phyloP scores from a whole-genome alignment of 139 green algal species.

The Chlorella vulgaris region DNA sequence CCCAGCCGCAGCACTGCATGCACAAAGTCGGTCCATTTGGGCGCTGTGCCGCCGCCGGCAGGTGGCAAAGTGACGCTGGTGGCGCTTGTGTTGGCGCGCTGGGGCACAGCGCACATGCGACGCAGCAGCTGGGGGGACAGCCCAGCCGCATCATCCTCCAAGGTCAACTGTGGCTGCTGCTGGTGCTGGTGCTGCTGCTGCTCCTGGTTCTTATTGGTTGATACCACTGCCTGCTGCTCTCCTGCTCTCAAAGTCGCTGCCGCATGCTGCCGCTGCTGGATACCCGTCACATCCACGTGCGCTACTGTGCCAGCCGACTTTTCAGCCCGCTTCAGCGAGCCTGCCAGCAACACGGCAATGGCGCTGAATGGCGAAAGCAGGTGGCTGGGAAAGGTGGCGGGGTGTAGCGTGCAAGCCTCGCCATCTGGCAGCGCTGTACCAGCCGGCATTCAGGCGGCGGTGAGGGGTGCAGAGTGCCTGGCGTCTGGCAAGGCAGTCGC shows the following conservation, averaged over 20 bases:
- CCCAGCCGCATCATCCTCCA: slow-evolving; percentile 7
- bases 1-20: slow-evolving; percentile 18
- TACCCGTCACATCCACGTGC: not conserved
- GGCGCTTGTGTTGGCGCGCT: not conserved
- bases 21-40: slow-evolving; percentile 5
- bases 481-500: too few relatives aligned
- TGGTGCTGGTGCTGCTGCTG: not conserved
- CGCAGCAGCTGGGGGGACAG: slow-evolving; percentile 9
- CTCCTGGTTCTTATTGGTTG: not conserved
- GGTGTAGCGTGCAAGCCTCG: too few relatives aligned
- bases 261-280: not conserved
- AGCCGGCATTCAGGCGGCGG: not conserved
- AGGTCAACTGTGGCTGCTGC: not conserved
- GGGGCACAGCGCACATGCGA: not conserved
- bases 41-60: not conserved
- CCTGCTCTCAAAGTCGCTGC: not conserved
- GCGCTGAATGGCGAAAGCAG: slow-evolving; percentile 3
- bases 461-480: not conserved
- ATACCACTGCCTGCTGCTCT: not conserved
- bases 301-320: not conserved
- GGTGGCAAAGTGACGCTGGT: not conserved
- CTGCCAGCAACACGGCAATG: slow-evolving; percentile 12
- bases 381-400: slow-evolving; percentile 4
- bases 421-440: not conserved
- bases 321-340: not conserved